Evolutionary conservation across 2,329 filamentous ascomycete genomes (phyloP).

Genomic region (Niveomyces coronatus): DNA sequence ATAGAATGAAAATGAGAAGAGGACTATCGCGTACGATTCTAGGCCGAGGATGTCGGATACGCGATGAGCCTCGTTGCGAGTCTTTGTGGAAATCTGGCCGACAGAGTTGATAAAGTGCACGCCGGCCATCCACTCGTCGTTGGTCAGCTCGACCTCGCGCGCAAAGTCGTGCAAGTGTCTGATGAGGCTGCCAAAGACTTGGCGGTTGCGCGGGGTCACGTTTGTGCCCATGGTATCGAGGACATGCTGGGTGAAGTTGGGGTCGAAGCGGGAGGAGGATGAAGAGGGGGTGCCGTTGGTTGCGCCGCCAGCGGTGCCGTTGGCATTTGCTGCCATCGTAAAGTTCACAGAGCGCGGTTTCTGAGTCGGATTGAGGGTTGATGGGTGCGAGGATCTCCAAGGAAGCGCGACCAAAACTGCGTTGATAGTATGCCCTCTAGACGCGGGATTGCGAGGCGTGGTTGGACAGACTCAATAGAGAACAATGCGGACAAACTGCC

Average conservation of each 20-base stretch:
- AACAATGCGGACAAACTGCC: no score
- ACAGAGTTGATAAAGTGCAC: conserved; percentile 67
- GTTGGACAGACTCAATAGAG: no score
- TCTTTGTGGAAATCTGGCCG: conserved; percentile 56
- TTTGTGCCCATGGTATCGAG: conserved; percentile 64
- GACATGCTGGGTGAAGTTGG: conserved; percentile 65
- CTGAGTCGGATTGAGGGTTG: no score
- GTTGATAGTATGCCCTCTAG: no score
- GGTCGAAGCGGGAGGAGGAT: conserved; percentile 53
- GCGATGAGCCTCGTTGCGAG: conserved; percentile 64
- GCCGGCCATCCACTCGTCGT: conserved; percentile 67
- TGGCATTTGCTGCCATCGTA: no score
- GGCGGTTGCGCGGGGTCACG: conserved; percentile 51
- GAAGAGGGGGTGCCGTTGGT: no score
- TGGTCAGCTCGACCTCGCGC: conserved; percentile 65
- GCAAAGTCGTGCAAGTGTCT: conserved; percentile 69
- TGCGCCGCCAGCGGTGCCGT: conserved; percentile 20
- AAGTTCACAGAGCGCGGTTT: no score
- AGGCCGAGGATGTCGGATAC: conserved; percentile 65
- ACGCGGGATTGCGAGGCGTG: no score
- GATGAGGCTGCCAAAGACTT: conserved; percentile 54
- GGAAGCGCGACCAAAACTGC: no score
- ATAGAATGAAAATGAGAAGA: conserved; percentile 12
- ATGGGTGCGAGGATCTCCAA: no score
- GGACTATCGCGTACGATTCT: conserved; percentile 60